phyloP scores from a whole-genome alignment of 768 basidiomycete species.

The Naganishia antarctica region DNA sequence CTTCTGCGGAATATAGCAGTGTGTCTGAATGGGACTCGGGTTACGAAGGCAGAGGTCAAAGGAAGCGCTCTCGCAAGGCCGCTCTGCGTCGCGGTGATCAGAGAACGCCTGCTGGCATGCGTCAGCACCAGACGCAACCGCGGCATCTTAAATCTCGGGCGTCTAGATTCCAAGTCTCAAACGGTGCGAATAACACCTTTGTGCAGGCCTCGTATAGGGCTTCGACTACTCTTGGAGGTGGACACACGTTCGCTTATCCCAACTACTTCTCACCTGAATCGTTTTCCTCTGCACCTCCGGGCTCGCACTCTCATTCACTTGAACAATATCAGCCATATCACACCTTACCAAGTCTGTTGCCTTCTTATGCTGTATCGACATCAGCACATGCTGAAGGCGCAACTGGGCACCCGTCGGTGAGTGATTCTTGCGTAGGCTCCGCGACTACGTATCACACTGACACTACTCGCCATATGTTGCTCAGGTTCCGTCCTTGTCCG shows the following conservation, averaged over 20 bases:
- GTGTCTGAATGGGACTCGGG: neutral
- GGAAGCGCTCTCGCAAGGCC: neutral
- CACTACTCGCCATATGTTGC: too few relatives aligned
- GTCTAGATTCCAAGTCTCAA: neutral
- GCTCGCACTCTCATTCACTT: neutral
- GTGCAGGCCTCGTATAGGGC: neutral
- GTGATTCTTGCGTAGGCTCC: too few relatives aligned
- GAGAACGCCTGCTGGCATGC: too few relatives aligned
- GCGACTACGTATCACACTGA: too few relatives aligned
- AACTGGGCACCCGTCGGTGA: too few relatives aligned
- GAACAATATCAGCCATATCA: neutral
- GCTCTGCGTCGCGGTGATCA: neutral
- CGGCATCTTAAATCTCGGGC: neutral
- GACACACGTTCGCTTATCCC: neutral
- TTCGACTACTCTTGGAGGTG: neutral
- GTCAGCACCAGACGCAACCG: neutral
- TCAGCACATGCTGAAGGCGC: too few relatives aligned
- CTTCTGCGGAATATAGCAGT: neutral
- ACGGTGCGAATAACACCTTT: too few relatives aligned
- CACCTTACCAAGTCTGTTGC: too few relatives aligned
- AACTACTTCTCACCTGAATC: neutral
- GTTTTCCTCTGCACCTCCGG: neutral
- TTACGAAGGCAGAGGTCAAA: neutral
- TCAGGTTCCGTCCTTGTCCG: too few relatives aligned
- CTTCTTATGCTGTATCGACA: too few relatives aligned